Evolutionary conservation across 177 flowering plant genomes (phyloP).

Genomic region (Vitis hybrid): DNA sequence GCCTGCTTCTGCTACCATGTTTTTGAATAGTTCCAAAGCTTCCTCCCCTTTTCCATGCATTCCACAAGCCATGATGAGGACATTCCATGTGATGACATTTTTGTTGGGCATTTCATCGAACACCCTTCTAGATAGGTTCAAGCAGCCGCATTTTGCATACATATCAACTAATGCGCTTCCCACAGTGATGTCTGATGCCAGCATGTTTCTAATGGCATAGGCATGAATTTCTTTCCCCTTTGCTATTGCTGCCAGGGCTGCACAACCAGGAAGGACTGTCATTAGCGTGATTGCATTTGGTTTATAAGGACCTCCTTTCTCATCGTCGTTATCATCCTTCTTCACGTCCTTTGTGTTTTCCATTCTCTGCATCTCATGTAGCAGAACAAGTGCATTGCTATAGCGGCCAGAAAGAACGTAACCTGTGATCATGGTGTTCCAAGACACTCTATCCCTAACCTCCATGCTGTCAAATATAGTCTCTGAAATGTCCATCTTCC

Average conservation of each 20-base stretch:
- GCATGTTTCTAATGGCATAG: constrained; percentile 50
- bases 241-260: constrained; percentile 58
- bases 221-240: constrained; percentile 83
- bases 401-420: constrained; percentile 49
- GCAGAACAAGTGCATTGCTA: constrained; percentile 47
- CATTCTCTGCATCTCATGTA: constrained; percentile 50
- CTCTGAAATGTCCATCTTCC: constrained; percentile 44
- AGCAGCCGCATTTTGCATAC: constrained; percentile 83
- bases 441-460: constrained; percentile 62
- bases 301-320: constrained; percentile 17
- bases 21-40: constrained; percentile 48
- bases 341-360: constrained; percentile 6
- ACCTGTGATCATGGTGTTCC: constrained; percentile 86
- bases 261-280: constrained; percentile 79
- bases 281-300: constrained; percentile 79
- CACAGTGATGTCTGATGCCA: constrained; percentile 61
- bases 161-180: constrained; percentile 85
- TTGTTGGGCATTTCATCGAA: constrained; percentile 54
- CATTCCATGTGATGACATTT: constrained; percentile 80
- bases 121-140: constrained; percentile 45
- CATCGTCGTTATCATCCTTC: constrained; percentile 10
- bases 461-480: constrained; percentile 56
- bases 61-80: constrained; percentile 77
- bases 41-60: constrained; percentile 75
- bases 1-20: constrained; percentile 37